Percentiles rank a stretch among this genome's conserved stretches.
phyloP scores from a whole-genome alignment of 805 yeast genomes.

The Wickerhamiella nectarea region DNA sequence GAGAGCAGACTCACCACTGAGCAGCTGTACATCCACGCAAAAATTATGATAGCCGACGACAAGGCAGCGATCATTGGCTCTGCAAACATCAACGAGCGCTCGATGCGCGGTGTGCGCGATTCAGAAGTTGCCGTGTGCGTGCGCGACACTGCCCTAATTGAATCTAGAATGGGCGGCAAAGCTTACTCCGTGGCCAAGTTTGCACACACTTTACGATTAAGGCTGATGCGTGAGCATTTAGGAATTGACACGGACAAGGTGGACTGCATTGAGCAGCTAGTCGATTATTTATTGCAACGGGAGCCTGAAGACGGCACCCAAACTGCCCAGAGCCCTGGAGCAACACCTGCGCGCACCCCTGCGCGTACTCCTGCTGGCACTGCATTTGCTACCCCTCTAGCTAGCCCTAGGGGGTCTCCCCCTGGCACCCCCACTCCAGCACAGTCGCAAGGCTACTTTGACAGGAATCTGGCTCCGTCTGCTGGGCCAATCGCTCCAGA shows the following conservation, averaged over 20 bases:
- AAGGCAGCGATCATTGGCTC: conserved; percentile 89
- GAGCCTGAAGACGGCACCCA: neutral
- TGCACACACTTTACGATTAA: conserved; percentile 75
- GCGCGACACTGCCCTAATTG: conserved; percentile 46
- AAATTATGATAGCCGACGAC: conserved; percentile 84
- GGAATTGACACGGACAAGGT: conserved; percentile 51
- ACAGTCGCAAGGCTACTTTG: neutral
- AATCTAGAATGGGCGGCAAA: conserved; percentile 64
- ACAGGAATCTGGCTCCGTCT: neutral
- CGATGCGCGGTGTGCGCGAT: conserved; percentile 88
- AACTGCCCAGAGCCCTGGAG: neutral
- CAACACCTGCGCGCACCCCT: neutral
- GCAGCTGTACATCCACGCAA: conserved; percentile 88
- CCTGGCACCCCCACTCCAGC: neutral
- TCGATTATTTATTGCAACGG: conserved; percentile 4
- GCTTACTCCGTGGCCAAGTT: conserved; percentile 73
- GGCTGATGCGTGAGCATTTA: conserved; percentile 91
- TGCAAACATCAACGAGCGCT: conserved; percentile 92
- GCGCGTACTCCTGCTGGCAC: neutral
- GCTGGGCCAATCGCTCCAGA: neutral
- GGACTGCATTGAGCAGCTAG: conserved; percentile 19
- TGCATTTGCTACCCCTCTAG: neutral
- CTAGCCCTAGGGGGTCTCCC: neutral
- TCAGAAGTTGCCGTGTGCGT: conserved; percentile 87
- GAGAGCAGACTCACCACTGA: conserved; percentile 65